Evolutionary conservation across 2,329 filamentous ascomycete species (phyloP), one percentile per base, ranked within the genome.

Genomic region (Ophiostoma sp.): DNA sequence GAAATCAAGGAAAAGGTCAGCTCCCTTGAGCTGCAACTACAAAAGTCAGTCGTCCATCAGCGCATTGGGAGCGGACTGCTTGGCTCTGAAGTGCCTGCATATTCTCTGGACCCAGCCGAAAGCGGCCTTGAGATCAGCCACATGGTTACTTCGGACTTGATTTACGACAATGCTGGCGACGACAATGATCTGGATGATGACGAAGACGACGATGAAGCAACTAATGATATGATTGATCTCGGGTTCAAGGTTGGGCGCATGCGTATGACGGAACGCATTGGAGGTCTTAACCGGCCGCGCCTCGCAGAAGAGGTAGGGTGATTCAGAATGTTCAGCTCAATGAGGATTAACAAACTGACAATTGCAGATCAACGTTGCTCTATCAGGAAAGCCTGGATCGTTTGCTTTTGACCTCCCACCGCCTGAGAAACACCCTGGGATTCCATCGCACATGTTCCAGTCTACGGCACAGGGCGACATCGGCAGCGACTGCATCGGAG

Each of bases 1-100:
- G 88, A 92, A 74, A 88, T 93, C 76, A 93, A 93, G 78, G 90
- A 93, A 76, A 89, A 89, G 77, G 90, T 92, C 77, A 89, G 89
- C 40, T 86, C 85, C 8, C 78, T 92, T 18, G 90, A 92, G 77
- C 82, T 86, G 67, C 85, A 87, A 68, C 81, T 92, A 5, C 90
- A 92, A 76, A 80, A 87, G 60, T 88, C 91, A 75, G 69, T 70
- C 3, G 64, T 69, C 1, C 64, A 67, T 38, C 70, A 67, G 8
- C 70, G 66, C 18, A 66, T 65, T 18, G 69, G 69, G 36, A 55
- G 52, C 7, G 67, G 64, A 14, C 66, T 70, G 11, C 27, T 68
- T 1, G 69, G 67, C 3, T 65, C 69, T 5, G 69, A 68, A 27
- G 60, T 68, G 36, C 65, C 67, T 4, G 63, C 62, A 2, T 70